Percentiles rank a stretch among this genome's conserved stretches.
Conservation (phyloP, 1,284 basidiomycete species). For the Irpex sp. region DNA sequence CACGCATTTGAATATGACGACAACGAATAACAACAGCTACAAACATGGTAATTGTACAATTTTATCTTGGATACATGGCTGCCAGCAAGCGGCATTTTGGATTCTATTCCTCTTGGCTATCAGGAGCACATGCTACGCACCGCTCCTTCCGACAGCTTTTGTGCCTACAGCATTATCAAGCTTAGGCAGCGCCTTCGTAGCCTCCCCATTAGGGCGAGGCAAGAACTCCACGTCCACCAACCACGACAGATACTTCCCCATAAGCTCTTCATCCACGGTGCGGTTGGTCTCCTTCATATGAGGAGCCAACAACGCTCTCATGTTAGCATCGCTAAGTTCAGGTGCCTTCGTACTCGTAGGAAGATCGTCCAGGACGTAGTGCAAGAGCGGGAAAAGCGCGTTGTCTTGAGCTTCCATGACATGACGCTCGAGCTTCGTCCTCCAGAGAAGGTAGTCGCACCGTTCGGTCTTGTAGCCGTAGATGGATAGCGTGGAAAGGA, state of each 20-base stretch:
- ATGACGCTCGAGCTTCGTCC: slow-evolving; percentile 89
- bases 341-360: slow-evolving; percentile 96
- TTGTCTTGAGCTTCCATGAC: slow-evolving; percentile 94
- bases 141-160: slow-evolving; percentile 11
- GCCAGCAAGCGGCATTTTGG: neutral
- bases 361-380: slow-evolving; percentile 96
- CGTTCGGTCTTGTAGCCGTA: slow-evolving; percentile 82
- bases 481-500: slow-evolving; percentile 69
- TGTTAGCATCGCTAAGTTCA: slow-evolving; percentile 86
- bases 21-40: neutral
- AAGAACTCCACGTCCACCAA: slow-evolving; percentile 85
- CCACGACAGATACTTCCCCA: slow-evolving; percentile 95
- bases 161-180: slow-evolving; percentile 1
- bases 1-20: too few species aligned
- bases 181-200: slow-evolving; percentile 6
- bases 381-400: slow-evolving; percentile 93
- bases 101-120: too few species aligned
- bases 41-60: neutral
- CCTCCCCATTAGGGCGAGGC: slow-evolving; percentile 42
- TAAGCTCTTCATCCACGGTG: slow-evolving; percentile 73
- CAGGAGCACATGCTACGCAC: neutral
- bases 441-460: slow-evolving; percentile 91
- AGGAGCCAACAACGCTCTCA: slow-evolving; percentile 56
- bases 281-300: slow-evolving; percentile 38
- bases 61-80: neutral